These are phyloP conservation scores for Monilinia aucupariae DNA, from an alignment of 2,329 filamentous ascomycete species.

Conservation along the genomic window DNA sequence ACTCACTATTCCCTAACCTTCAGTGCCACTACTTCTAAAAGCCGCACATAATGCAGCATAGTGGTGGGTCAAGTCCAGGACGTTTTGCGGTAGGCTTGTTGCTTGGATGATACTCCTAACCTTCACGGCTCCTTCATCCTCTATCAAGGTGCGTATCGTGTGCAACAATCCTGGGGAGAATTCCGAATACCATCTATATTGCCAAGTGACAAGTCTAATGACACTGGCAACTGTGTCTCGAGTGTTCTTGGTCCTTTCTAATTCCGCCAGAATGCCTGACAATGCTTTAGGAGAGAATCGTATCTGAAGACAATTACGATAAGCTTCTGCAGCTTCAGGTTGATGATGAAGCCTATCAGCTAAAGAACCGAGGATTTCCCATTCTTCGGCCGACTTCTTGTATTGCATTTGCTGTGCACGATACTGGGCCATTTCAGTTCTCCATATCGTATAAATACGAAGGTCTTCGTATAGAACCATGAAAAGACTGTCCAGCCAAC, in stretches of 20 bases:
- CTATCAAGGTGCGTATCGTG: conserved; percentile 85
- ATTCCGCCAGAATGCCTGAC: conserved; percentile 73
- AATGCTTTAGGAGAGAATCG: conserved; percentile 93
- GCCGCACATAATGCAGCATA: conserved; percentile 92
- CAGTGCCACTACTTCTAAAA: conserved; percentile 78
- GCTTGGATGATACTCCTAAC: conserved; percentile 95
- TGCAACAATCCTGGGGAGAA: conserved; percentile 89
- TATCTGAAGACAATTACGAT: conserved; percentile 77
- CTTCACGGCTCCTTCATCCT: conserved; percentile 96
- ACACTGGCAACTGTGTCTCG: conserved; percentile 77
- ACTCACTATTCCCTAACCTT: conserved; percentile 24
- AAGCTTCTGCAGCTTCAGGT: conserved; percentile 89
- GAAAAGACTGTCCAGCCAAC: conserved; percentile 97
- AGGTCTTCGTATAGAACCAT: conserved; percentile 99
- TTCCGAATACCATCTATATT: conserved; percentile 99
- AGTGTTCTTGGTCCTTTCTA: conserved; percentile 72
- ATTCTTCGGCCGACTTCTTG: conserved; percentile 94
- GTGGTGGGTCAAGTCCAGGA: conserved; percentile 90
- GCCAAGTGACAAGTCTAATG: conserved; percentile 91
- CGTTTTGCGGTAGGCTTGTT: conserved; percentile 85
- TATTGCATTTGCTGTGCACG: conserved; percentile 90
- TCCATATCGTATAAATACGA: conserved; percentile 98
- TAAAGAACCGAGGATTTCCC: conserved; percentile 93
- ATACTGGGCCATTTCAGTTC: conserved; percentile 95
- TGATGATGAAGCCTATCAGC: conserved; percentile 89